Percentiles rank a stretch among this genome's conserved stretches.
Conservation (phyloP, 2,329 filamentous ascomycete species). For the Seiridium unicorne region DNA sequence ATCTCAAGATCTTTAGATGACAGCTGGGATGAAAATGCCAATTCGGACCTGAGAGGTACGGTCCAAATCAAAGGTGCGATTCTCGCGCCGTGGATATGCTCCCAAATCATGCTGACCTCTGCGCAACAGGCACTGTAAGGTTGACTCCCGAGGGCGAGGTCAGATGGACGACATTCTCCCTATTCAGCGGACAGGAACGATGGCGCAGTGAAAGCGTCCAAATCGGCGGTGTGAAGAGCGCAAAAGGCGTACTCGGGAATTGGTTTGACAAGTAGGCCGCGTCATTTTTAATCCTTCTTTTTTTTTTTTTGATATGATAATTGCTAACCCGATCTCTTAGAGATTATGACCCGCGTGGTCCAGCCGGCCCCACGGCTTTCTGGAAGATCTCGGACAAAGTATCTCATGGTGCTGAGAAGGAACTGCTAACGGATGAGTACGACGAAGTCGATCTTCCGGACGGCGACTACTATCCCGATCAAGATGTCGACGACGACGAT, state of each 20-base stretch:
- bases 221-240: constrained; percentile 64
- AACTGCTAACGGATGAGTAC: constrained; percentile 25
- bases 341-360: constrained; percentile 66
- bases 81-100: neutral
- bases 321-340: constrained; percentile 28
- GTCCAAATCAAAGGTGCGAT: constrained; percentile 23
- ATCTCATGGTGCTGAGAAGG: constrained; percentile 23
- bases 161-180: constrained; percentile 69
- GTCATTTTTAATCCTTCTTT: no score
- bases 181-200: constrained; percentile 62
- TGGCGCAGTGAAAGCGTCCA: constrained; percentile 80
- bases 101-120: neutral
- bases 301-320: neutral
- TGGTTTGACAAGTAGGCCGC: constrained; percentile 72
- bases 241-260: constrained; percentile 67
- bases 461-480: constrained; percentile 19
- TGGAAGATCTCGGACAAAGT: constrained; percentile 67
- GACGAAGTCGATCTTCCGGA: constrained; percentile 15
- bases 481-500: constrained; percentile 26
- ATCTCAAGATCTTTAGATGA: constrained; percentile 61
- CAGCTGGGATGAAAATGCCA: constrained; percentile 66
- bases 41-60: constrained; percentile 62
- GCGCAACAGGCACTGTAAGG: constrained; percentile 53
- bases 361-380: constrained; percentile 72
- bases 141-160: constrained; percentile 70